Base-by-base conservation (phyloP, 306 rosid species). In the Rosa multiflora region DNA sequence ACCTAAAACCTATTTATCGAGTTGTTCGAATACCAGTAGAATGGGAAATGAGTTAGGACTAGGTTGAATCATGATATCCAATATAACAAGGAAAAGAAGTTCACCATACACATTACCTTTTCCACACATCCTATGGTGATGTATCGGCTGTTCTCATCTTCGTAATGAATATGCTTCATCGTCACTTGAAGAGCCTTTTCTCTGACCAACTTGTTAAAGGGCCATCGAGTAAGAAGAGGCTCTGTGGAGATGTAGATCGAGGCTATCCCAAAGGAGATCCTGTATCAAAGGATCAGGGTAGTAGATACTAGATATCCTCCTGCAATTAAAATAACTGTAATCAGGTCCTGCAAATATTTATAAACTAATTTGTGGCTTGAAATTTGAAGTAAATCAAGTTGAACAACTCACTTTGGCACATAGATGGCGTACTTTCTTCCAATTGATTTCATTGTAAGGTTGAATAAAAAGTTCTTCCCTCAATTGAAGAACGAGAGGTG, bases 141-240 rank as follows among this genome's bases (percentile, higher is more conserved):
- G 64, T 89, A 93, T 76, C 96, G 87, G 47, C 91, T 88, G 39
- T 58, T 87, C 66, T 88, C 97, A 78, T 91, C 97, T 76, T 89
- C 94, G n/a, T 93, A 91, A 75, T 93, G 96, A 21, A 91, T 88
- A 51, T 91, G 96, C 43, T 89, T 83, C 94, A 93, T 88, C 17
- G 93, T 88, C 32, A 84, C 89, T 81, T 87, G 74, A 59, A 92
- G 92, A 29, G 95, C 89, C 55, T 72, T 85, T 46, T 91, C 79
- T 66, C 98, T 84, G 0, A 92, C 51, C 35, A 89, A 6, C 47
- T 86, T 93, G 64, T 89, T 89, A 5, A 87, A 81, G 6, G 96
- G 98, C 94, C 98, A 91, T 0, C 89, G 89, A n/a, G 88, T 87
- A 8, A 93, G 86, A 71, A 93, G 70, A 37, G 96, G 96, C 77